These are phyloP conservation scores for Bromus sterilis DNA, from an alignment of 176 grass and related monocot species.

Conservation along the genomic window DNA sequence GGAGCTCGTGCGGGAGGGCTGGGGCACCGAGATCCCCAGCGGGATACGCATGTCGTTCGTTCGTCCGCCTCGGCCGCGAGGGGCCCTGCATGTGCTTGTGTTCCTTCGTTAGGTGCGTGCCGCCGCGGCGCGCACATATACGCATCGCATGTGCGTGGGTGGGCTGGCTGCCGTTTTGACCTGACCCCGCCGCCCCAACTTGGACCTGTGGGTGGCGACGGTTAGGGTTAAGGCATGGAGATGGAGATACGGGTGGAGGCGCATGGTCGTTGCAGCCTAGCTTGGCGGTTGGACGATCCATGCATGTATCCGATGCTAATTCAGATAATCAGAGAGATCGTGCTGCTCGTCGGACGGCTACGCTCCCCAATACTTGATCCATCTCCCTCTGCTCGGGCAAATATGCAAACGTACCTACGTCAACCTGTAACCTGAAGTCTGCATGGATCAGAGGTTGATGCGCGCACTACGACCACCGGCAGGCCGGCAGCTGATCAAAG, in stretches of 20 bases:
- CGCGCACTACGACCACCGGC: background rate
- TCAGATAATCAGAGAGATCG: background rate
- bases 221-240: background rate
- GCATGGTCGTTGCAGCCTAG: background rate
- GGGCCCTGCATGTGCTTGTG: background rate
- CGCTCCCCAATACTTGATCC: background rate
- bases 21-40: conserved; percentile 11
- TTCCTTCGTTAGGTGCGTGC: conserved; percentile 16
- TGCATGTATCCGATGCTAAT: background rate
- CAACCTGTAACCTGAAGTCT: background rate
- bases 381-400: too few species aligned
- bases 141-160: background rate
- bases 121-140: background rate
- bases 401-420: too few species aligned
- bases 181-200: too few species aligned
- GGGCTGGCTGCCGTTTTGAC: background rate
- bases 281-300: background rate
- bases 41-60: conserved; percentile 34
- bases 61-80: background rate
- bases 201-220: background rate
- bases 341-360: background rate
- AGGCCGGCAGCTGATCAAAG: conserved; percentile 11
- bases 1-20: conserved; percentile 10
- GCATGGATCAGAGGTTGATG: background rate
- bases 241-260: background rate